phyloP scores from a whole-genome alignment of 208 protist species.

The Spongospora subterranea region DNA sequence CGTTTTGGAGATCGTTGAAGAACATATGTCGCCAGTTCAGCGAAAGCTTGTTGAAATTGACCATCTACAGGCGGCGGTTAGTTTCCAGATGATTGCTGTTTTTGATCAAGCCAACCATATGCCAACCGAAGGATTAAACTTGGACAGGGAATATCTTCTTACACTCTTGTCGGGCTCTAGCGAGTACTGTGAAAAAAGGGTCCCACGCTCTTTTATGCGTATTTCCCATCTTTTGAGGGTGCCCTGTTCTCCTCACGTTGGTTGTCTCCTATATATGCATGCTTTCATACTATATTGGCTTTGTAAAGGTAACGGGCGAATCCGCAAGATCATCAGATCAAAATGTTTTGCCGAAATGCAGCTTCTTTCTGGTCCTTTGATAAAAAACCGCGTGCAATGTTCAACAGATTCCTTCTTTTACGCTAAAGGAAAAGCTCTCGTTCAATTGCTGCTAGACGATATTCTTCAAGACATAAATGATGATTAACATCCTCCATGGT shows the following conservation, averaged over 20 bases:
- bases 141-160: not conserved
- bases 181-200: conserved; percentile 34
- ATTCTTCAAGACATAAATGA: not conserved
- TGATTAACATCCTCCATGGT: too few relatives aligned
- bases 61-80: conserved; percentile 4
- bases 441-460: conserved; percentile 4
- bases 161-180: not conserved
- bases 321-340: not conserved
- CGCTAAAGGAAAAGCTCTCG: not conserved
- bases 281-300: not conserved
- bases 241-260: not conserved
- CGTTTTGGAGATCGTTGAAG: not conserved
- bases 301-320: not conserved
- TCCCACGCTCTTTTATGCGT: not conserved
- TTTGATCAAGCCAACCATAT: not conserved
- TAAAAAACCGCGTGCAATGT: not conserved
- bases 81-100: not conserved
- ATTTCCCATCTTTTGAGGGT: not conserved
- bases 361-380: not conserved
- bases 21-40: not conserved
- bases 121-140: not conserved
- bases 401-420: not conserved
- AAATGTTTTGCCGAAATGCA: conserved; percentile 52
- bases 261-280: conserved; percentile 32
- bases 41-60: conserved; percentile 37